phyloP scores from a whole-genome alignment of 2,329 filamentous ascomycete genomes.

The Phaeosphaeria sp. region DNA sequence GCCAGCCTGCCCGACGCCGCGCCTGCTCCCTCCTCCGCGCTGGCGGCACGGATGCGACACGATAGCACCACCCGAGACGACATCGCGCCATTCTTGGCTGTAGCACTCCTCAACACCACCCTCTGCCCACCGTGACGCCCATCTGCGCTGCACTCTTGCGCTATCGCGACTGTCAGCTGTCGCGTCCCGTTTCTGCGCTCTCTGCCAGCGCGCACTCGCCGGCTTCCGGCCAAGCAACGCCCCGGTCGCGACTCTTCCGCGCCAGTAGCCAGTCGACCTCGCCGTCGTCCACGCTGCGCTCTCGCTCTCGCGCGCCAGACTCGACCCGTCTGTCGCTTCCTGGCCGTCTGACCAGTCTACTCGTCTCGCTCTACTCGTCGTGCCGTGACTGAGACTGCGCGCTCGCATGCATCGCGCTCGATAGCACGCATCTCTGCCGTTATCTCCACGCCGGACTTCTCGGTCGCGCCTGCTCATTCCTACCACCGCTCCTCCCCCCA shows the following conservation, averaged over 20 bases:
- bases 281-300: neutral
- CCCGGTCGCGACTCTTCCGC: constrained; percentile 1
- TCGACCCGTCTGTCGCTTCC: neutral
- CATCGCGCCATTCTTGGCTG: constrained; percentile 32
- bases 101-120: constrained; percentile 19
- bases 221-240: neutral
- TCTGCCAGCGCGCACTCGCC: neutral
- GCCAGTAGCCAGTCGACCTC: neutral
- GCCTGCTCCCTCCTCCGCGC: constrained; percentile 26
- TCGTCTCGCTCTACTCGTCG: constrained; percentile 3
- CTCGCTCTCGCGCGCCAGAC: neutral
- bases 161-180: neutral
- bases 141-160: constrained; percentile 28
- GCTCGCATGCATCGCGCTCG: constrained; percentile 20
- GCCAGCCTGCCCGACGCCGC: constrained; percentile 28
- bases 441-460: constrained; percentile 3
- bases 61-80: constrained; percentile 26
- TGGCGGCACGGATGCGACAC: constrained; percentile 46
- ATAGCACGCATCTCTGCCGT: constrained; percentile 11
- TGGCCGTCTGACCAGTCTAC: constrained; percentile 2
- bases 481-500: constrained; percentile 8
- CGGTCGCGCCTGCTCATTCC: constrained; percentile 8
- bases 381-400: constrained; percentile 10
- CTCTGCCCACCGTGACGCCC: constrained; percentile 21
- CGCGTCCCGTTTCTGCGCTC: neutral